Evolutionary conservation across 306 rosid genomes (phyloP).

Genomic region (Dalbergia cochinchinensis): DNA sequence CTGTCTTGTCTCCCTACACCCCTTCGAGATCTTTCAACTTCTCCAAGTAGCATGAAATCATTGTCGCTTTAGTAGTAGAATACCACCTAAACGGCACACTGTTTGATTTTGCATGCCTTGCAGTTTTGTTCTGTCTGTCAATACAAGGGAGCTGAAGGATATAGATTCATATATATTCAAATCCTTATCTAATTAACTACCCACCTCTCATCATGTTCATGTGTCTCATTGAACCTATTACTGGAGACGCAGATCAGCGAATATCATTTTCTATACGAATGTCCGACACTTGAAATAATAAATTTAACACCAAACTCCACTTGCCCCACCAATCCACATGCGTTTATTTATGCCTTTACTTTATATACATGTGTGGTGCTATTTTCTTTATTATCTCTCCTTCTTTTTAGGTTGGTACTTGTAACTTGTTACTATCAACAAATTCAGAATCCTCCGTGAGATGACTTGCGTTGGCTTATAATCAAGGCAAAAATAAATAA

Average conservation of each 20-base stretch:
- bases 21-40: slow-evolving; percentile 2
- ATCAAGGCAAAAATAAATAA: too few relatives aligned
- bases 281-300: background rate
- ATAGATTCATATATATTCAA: background rate
- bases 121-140: slow-evolving; percentile 20
- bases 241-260: background rate
- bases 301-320: slow-evolving; percentile 13
- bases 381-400: background rate
- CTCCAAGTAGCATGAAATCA: slow-evolving; percentile 1
- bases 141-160: background rate
- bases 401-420: background rate
- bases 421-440: background rate
- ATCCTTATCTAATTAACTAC: slow-evolving; percentile 12
- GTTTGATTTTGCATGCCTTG: slow-evolving; percentile 11
- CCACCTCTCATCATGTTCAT: background rate
- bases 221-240: slow-evolving; percentile 5
- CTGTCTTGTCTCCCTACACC: background rate
- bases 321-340: background rate
- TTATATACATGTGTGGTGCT: background rate
- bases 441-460: background rate
- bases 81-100: slow-evolving; percentile 17
- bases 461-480: background rate
- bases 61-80: slow-evolving; percentile 10
- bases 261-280: too few relatives aligned
- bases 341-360: background rate